Evolutionary conservation across 1,139 yeast genomes (phyloP), one percentile per base, ranked within the genome.

Genomic region (Pichia inconspicua): DNA sequence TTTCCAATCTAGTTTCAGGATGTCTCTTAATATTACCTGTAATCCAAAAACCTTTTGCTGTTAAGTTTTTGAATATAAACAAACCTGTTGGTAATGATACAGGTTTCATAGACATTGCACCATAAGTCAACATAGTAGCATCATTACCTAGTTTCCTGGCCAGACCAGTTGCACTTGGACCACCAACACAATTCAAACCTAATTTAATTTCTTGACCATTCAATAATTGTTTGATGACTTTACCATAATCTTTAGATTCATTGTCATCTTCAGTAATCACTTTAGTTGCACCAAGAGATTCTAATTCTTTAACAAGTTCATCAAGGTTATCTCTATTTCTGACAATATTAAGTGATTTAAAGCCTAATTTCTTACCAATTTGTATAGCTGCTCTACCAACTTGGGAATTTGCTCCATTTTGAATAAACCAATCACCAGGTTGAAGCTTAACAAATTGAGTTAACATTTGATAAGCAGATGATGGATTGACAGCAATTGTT

Each of bases 41-140:
- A 48, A 92, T 81, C 98, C 99, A 92, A 70, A 85, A 92, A 0
- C 99, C 98, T 40, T 82, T 79, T 50, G 90, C 81, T 19, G 86
- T 82, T 52, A 92, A 67, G 61, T 90, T 85, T 66, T 89, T 92
- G 73, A 92, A 92, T 55, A 94, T 90, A 61, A 87, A 86, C 53
- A 87, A 70, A 1, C 96, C 80, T 1, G 97, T 88, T 40, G 97
- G 97, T 51, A 92, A 68, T 17, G 80, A 77, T 27, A 94, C 94
- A 3, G 98, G 98, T 68, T 88, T 92, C 72, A 82, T 82, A 6
- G 97, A 87, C 98, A 92, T 92, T 44, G 96, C 98, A 30, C 99
- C 99, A 63, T 92, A 92, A 0, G 98, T 89, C 73, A 92, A 73
- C 54, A 84, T 74, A 2, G 80, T 81, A 31, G 89, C 87, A 53